Evolutionary conservation across 768 basidiomycete species (phyloP).

Genomic region (Naganishia vaughanmartiniae): DNA sequence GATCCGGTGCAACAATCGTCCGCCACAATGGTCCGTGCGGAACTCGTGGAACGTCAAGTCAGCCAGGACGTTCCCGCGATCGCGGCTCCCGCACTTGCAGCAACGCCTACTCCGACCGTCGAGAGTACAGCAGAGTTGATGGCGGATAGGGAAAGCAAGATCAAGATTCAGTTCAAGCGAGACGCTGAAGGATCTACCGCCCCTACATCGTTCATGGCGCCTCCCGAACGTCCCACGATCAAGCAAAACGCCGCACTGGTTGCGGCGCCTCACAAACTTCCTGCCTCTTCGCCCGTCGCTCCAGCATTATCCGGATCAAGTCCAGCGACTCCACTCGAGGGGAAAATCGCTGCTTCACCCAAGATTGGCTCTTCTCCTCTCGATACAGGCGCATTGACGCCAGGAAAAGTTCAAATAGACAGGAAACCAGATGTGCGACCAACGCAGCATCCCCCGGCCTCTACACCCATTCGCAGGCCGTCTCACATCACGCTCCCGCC

Average conservation of each 20-base stretch:
- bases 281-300: constrained; percentile 1
- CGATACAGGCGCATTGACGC: constrained; percentile 2
- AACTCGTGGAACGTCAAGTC: neutral
- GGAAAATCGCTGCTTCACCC: constrained; percentile 4
- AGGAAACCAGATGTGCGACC: too few relatives aligned
- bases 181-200: neutral
- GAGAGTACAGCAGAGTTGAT: constrained; percentile 1
- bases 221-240: neutral
- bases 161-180: constrained; percentile 21
- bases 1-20: neutral
- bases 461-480: constrained; percentile 1
- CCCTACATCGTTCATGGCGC: neutral
- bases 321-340: constrained; percentile 8
- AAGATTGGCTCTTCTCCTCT: constrained; percentile 7
- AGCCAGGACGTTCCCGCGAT: neutral
- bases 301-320: neutral
- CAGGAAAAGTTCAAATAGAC: constrained; percentile 7
- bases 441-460: neutral
- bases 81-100: neutral
- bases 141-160: constrained; percentile 8
- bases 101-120: neutral
- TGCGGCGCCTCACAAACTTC: neutral
- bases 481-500: constrained; percentile 1
- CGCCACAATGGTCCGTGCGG: neutral
- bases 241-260: neutral